These are phyloP conservation scores for Papiliotrema laurentii DNA, from an alignment of 1,284 basidiomycete genomes.

Conservation along the genomic window DNA sequence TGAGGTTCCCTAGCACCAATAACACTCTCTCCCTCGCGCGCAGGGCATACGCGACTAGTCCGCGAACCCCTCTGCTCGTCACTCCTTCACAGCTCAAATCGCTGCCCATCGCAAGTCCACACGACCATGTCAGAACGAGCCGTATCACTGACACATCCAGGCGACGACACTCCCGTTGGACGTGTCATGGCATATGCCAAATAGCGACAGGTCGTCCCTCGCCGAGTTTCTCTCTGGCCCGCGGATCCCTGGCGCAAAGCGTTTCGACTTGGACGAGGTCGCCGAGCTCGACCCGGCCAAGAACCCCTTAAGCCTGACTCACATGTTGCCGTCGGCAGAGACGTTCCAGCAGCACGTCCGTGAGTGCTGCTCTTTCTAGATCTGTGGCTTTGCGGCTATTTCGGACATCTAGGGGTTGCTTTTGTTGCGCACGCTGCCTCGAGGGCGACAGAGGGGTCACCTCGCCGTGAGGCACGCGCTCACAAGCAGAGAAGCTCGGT, in stretches of 20 bases:
- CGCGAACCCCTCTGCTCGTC: conserved; percentile 30
- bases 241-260: conserved; percentile 68
- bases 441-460: neutral
- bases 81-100: conserved; percentile 30
- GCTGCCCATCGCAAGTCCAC: conserved; percentile 29
- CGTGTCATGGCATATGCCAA: conserved; percentile 49
- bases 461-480: neutral
- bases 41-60: neutral
- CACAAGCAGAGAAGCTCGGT: conserved; percentile 62
- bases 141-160: conserved; percentile 5
- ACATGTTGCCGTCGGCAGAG: conserved; percentile 81
- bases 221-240: conserved; percentile 44
- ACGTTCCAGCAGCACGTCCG: conserved; percentile 77
- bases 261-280: conserved; percentile 74
- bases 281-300: conserved; percentile 46
- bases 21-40: neutral
- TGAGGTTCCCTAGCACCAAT: no score
- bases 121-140: neutral
- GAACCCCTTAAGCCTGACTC: conserved; percentile 68
- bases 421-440: no score
- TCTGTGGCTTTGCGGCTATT: no score
- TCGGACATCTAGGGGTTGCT: no score
- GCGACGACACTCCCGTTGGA: conserved; percentile 37
- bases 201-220: conserved; percentile 36
- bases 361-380: no score